phyloP scores from a whole-genome alignment of 345 rosid genomes.

The Chamaenerion angustifolium region DNA sequence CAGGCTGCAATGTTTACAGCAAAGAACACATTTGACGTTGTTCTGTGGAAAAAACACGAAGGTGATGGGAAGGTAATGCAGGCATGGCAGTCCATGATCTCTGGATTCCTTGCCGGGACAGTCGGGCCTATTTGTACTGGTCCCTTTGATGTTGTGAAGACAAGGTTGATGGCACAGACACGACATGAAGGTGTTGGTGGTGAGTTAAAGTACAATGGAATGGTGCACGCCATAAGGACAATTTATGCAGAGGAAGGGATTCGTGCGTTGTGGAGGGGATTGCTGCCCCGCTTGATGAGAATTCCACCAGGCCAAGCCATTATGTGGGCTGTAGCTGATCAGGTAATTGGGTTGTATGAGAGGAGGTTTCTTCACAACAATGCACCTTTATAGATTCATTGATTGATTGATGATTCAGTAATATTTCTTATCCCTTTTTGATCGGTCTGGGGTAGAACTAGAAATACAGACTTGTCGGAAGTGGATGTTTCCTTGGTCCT shows the following conservation, averaged over 20 bases:
- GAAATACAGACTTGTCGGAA: too few relatives aligned
- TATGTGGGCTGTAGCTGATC: constrained; percentile 99
- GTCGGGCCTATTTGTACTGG: constrained; percentile 92
- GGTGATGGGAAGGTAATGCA: constrained; percentile 76
- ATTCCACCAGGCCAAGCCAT: constrained; percentile 98
- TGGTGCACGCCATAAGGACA: constrained; percentile 79
- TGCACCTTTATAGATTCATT: constrained; percentile 31
- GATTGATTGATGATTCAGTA: too few relatives aligned
- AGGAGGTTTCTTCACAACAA: constrained; percentile 28
- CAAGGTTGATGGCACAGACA: constrained; percentile 89
- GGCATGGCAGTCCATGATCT: constrained; percentile 95
- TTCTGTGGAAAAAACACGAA: constrained; percentile 90
- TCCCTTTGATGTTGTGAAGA: constrained; percentile 97
- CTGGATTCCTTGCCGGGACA: constrained; percentile 90
- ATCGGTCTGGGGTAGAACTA: too few relatives aligned
- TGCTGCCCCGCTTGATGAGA: constrained; percentile 91
- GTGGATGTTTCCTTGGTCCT: too few relatives aligned
- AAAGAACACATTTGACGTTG: constrained; percentile 60
- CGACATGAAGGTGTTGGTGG: constrained; percentile 25
- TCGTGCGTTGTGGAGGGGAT: constrained; percentile 76
- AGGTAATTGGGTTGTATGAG: constrained; percentile 72
- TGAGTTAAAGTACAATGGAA: constrained; percentile 62
- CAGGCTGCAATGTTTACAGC: constrained; percentile 98
- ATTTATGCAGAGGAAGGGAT: constrained; percentile 80
- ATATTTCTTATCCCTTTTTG: too few relatives aligned